Evolutionary conservation across 352 stramenopile genomes (phyloP), one percentile per base, ranked within the genome.

Genomic region (Phytophthora nicotianae): DNA sequence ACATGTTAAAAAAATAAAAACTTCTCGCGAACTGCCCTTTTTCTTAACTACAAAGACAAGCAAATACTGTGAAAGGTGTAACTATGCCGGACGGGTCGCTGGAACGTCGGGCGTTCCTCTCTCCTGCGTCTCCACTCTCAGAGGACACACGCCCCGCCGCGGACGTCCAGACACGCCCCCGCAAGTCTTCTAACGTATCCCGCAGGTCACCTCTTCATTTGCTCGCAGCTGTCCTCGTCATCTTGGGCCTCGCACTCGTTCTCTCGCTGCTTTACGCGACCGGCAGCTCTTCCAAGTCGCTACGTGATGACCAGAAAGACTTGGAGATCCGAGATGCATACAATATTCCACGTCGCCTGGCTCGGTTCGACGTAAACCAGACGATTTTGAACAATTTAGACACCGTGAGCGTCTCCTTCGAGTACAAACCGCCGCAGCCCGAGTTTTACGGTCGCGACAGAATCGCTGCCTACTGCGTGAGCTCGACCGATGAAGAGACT

Each of bases 381-480:
- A 51, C 23, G 20, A 49, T 40, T 47, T 16, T 85, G 16, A 16
- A 66, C 43, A 74, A 80, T 50, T 49, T 74, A 32, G 75, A 76
- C 45, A 62, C 33, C 2, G 54, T 82, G 27, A 50, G 63, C 19
- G 68, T 85, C 23, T 49, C 42, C 8, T 86, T 79, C 45, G 74
- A 71, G 60, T 83, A 81, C 42, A 49, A 58, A 24, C 45, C 56
- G 8, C 72, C 65, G 1, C 68, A 72, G 29, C 65, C 61, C 13
- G 40, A 55, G 4, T 77, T 65, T 40, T 75, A 70, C 33, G 20
- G 55, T 1, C 35, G 42, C 0, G 68, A 79, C 37, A 32, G 58
- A 50, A 48, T 79, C 24, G 64, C 56, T 8, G 68, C 61, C 3
- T 79, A 77, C 49, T 79, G 72, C 29, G 64, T 79, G 38, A 69